phyloP scores from a whole-genome alignment of 2,329 filamentous ascomycete genomes.

The Botryosphaeria agaves region DNA sequence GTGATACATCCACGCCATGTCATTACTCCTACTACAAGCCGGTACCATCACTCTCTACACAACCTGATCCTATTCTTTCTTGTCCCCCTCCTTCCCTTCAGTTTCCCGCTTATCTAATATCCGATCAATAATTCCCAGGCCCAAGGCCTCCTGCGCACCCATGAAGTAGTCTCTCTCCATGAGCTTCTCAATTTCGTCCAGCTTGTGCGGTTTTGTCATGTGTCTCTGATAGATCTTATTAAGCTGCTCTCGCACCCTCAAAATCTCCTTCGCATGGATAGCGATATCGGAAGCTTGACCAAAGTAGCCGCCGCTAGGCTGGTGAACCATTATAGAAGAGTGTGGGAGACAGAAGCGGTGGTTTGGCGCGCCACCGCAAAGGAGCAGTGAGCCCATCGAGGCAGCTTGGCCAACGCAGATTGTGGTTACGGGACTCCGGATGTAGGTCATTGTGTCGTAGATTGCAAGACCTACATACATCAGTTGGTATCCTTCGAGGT shows the following conservation, averaged over 20 bases:
- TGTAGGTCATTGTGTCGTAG: slow-evolving; percentile 98
- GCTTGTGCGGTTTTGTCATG: slow-evolving; percentile 57
- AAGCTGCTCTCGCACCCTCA: slow-evolving; percentile 66
- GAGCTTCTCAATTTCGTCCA: slow-evolving; percentile 77
- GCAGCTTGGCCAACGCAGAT: slow-evolving; percentile 91
- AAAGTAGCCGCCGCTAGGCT: slow-evolving; percentile 62
- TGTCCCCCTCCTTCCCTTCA: slow-evolving; percentile 10
- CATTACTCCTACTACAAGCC: no score
- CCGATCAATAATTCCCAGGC: slow-evolving; percentile 83
- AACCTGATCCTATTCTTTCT: slow-evolving; percentile 1
- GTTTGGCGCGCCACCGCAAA: slow-evolving; percentile 70
- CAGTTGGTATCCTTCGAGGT: background rate
- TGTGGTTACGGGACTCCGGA: slow-evolving; percentile 78
- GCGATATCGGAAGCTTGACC: slow-evolving; percentile 67
- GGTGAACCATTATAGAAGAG: slow-evolving; percentile 91
- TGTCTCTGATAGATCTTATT: slow-evolving; percentile 84
- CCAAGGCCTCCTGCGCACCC: slow-evolving; percentile 71
- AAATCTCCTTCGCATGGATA: slow-evolving; percentile 94
- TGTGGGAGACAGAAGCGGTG: slow-evolving; percentile 86
- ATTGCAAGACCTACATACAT: slow-evolving; percentile 45
- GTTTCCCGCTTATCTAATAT: slow-evolving; percentile 51
- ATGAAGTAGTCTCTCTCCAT: slow-evolving; percentile 98
- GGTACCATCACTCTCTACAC: no score
- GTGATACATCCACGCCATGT: no score
- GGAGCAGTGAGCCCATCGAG: slow-evolving; percentile 80